These are phyloP conservation scores for Ramaria sp. DNA, from an alignment of 768 basidiomycete genomes.

Conservation along the genomic window DNA sequence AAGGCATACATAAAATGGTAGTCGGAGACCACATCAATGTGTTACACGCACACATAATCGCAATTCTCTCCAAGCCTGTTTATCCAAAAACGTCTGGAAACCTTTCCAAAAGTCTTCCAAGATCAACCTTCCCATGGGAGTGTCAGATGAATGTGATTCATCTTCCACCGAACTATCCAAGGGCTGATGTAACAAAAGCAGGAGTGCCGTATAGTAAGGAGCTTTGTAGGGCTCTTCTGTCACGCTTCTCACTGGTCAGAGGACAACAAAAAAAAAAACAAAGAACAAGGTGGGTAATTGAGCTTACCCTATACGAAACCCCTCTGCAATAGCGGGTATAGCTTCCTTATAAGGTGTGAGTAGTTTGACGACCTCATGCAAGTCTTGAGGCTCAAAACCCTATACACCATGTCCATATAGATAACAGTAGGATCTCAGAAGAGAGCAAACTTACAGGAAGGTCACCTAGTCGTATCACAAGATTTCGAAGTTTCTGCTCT, in stretches of 20 bases:
- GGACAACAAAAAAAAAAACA: not conserved
- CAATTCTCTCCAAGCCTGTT: constrained; percentile 83
- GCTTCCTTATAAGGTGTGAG: constrained; percentile 47
- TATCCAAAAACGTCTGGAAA: constrained; percentile 82
- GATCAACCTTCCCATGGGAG: constrained; percentile 55
- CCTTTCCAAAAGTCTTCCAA: constrained; percentile 87
- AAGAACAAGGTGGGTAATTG: too few relatives aligned
- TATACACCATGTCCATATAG: constrained; percentile 18
- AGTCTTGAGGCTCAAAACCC: constrained; percentile 54
- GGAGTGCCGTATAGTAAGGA: constrained; percentile 75
- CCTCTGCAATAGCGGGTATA: constrained; percentile 59
- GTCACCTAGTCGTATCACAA: constrained; percentile 70
- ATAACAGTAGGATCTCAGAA: too few relatives aligned
- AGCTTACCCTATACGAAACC: constrained; percentile 60
- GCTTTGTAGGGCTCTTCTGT: constrained; percentile 94
- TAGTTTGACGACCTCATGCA: constrained; percentile 55
- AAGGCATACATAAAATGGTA: not conserved
- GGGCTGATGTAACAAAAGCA: constrained; percentile 45
- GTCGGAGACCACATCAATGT: constrained; percentile 6
- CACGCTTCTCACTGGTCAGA: constrained; percentile 35
- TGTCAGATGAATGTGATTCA: constrained; percentile 23
- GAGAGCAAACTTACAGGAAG: constrained; percentile 43
- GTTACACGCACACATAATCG: constrained; percentile 63
- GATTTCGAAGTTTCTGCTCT: constrained; percentile 56
- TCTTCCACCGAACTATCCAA: constrained; percentile 30